Evolutionary conservation across 2,329 filamentous ascomycete genomes (phyloP).

Genomic region (Trichoderma sp.): DNA sequence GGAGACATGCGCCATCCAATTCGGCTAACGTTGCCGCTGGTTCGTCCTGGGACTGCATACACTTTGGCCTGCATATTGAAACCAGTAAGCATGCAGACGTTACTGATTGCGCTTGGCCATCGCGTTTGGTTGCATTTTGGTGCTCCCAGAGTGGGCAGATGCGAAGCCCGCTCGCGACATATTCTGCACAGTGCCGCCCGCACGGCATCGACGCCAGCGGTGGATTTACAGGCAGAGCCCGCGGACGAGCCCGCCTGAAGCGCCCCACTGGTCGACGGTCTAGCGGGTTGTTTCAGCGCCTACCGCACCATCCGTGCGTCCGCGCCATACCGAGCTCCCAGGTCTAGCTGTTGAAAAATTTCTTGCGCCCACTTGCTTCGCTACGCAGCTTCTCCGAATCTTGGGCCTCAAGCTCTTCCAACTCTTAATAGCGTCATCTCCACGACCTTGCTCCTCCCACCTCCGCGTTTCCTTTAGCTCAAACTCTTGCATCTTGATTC

Average conservation of each 20-base stretch:
- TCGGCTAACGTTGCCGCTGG: neutral
- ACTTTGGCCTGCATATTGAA: conserved; percentile 9
- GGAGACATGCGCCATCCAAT: conserved; percentile 10
- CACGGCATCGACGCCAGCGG: neutral
- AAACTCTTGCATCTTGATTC: neutral
- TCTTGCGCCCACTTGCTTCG: conserved; percentile 9
- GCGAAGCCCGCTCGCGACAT: neutral
- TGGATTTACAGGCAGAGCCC: neutral
- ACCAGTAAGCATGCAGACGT: neutral
- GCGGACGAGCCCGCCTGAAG: conserved; percentile 10
- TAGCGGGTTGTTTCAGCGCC: conserved; percentile 14
- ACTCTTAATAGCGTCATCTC: conserved; percentile 20
- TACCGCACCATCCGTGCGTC: conserved; percentile 16
- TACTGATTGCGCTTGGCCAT: neutral
- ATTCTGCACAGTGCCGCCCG: neutral
- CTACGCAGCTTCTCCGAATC: conserved; percentile 5
- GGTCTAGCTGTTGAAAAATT: conserved; percentile 15
- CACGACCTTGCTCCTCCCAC: conserved; percentile 6
- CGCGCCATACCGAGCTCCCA: conserved; percentile 18
- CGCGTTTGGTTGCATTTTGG: neutral
- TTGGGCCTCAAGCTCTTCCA: conserved; percentile 12
- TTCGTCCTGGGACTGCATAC: conserved; percentile 6
- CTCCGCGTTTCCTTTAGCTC: conserved; percentile 5
- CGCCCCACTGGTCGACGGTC: conserved; percentile 7
- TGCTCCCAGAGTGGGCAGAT: conserved; percentile 6